These are phyloP conservation scores for Dalbergia cochinchinensis DNA, from an alignment of 306 rosid species.

Conservation along the genomic window DNA sequence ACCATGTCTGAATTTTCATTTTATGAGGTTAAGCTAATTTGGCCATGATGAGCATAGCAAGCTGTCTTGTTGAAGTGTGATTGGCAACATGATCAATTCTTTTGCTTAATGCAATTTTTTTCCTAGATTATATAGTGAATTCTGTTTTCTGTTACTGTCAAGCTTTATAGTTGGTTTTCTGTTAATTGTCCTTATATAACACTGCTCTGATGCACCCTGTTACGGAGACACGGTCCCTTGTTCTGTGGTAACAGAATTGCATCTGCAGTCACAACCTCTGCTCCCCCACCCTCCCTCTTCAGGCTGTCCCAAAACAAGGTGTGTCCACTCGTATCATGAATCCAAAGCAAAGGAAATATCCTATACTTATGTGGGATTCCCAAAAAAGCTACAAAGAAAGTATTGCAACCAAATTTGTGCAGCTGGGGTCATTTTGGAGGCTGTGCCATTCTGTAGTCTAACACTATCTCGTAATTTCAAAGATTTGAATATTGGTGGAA, in stretches of 20 bases:
- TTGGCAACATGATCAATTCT: conserved; percentile 11
- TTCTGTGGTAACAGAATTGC: conserved; percentile 1
- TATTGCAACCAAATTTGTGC: conserved; percentile 1
- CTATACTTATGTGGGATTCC: conserved; percentile 18
- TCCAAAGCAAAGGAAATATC: not conserved
- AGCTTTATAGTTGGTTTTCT: conserved; percentile 33
- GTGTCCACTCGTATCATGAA: not conserved
- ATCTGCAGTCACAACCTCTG: not conserved
- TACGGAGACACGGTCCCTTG: conserved; percentile 19
- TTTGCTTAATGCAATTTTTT: conserved; percentile 15
- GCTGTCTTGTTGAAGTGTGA: conserved; percentile 20
- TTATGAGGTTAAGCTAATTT: conserved; percentile 21
- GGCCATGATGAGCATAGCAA: not conserved
- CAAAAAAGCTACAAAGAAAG: not conserved
- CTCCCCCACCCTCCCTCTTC: no score
- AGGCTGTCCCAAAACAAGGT: not conserved
- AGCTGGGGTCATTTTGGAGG: conserved; percentile 26
- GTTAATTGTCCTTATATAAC: conserved; percentile 18
- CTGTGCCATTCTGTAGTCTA: not conserved
- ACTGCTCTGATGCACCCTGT: conserved; percentile 25
- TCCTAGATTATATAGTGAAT: not conserved
- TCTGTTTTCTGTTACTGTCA: not conserved
- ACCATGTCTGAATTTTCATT: conserved; percentile 17
- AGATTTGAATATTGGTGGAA: conserved; percentile 30
- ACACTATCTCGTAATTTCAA: conserved; percentile 11